Evolutionary conservation across 441 rosid genomes (phyloP), one percentile per base, ranked within the genome.

Genomic region (Viola pubescens): DNA sequence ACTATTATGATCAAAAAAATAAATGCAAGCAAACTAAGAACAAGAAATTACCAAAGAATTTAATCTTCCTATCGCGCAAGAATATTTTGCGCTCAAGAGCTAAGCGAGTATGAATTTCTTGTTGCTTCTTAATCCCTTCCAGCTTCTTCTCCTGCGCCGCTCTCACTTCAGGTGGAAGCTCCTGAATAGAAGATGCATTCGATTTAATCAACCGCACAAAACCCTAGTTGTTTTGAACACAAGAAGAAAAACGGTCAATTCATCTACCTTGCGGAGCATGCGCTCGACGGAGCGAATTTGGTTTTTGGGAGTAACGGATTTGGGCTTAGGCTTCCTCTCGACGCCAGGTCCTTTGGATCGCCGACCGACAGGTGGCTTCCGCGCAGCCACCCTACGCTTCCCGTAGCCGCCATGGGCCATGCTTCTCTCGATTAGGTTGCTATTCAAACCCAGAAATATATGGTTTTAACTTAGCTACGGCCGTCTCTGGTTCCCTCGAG

Each of bases 371-470:
- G 53, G 65, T 58, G 84, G 84, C 62, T 81, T 80, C 62, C 84
- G 86, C 65, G 78, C 87, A 6, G 86, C 82, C 48, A 85, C 81
- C 62, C 85, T 68, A 54, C 92, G 86, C 79, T 82, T 88, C 60
- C 84, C 88, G 62, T 83, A 84, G 66, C 94, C 97, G 55, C 97
- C 96, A 62, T 91, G 97, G 66, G 96, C 94, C 97, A 91, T 84
- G 72, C 16, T 52, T 48, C 1, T 43, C 46, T 6, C 7, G 10
- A 6, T 43, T 43, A 9, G 7, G 46, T 43, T 6, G 46, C 46
- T 6, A 6, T 9, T 43, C 1, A 43, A 43, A 9, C 8, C 46
- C 8, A 43, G 7, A 9, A 9, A 6, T 43, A 43, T 6, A 43
- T 9, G 8, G 7, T 43, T 6, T 43, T 43, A 6, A 1, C 10